Percentiles rank a stretch among this genome's conserved stretches.
phyloP scores from a whole-genome alignment of 139 green algal genomes.

The Mesotaenium endlicherianum region DNA sequence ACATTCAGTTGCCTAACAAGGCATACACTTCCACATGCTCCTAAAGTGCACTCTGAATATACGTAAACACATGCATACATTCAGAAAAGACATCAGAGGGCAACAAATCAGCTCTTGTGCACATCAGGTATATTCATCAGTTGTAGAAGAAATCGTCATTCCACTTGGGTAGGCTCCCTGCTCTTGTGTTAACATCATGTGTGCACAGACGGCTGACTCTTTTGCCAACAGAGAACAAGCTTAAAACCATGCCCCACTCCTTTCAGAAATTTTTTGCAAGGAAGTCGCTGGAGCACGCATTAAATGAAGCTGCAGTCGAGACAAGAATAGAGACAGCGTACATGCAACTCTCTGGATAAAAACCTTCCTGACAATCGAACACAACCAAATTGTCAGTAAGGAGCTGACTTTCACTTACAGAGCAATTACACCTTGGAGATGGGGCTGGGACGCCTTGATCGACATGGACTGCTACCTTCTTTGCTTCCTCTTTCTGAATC shows the following conservation, averaged over 20 bases:
- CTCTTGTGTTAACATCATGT: no score
- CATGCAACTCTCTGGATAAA: neutral
- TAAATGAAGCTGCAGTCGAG: no score
- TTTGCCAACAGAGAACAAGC: no score
- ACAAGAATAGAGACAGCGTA: no score
- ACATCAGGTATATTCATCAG: no score
- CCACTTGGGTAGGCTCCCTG: no score
- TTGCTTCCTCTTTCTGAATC: constrained; percentile 70
- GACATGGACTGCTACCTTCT: constrained; percentile 57
- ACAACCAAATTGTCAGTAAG: neutral
- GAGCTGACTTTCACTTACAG: constrained; percentile 50
- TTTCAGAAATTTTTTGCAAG: neutral
- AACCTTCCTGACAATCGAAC: neutral
- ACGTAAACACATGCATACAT: neutral
- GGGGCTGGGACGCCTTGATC: constrained; percentile 66
- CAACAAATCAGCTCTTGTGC: neutral
- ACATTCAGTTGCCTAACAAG: neutral
- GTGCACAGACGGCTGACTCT: no score
- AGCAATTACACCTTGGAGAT: constrained; percentile 75
- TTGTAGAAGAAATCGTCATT: no score
- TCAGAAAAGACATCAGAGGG: neutral
- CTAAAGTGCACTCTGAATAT: neutral
- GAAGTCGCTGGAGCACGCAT: neutral
- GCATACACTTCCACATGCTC: neutral
- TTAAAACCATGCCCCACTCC: neutral